phyloP scores from a whole-genome alignment of 306 rosid species.

The Canavalia gladiata region DNA sequence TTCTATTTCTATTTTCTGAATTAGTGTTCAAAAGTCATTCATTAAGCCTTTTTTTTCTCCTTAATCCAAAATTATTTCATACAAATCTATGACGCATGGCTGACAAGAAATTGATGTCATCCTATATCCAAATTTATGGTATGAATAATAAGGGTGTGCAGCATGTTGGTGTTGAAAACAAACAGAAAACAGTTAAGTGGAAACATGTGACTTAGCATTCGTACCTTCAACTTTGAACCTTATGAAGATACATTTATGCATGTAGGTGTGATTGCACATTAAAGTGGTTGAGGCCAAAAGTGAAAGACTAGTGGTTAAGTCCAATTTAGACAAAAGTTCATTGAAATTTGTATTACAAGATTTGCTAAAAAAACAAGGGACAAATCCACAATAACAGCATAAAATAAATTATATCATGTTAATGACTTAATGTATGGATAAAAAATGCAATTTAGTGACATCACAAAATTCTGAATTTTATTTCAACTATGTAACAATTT shows the following conservation, averaged over 20 bases:
- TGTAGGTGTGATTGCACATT: constrained; percentile 11
- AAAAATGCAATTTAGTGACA: too few species aligned
- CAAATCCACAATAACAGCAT: too few species aligned
- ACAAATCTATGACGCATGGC: constrained; percentile 41
- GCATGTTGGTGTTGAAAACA: constrained; percentile 11
- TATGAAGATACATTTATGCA: not conserved
- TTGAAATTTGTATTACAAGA: not conserved
- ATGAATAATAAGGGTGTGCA: not conserved
- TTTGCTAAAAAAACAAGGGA: too few species aligned
- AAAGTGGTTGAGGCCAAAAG: constrained; percentile 34
- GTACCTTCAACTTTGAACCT: not conserved
- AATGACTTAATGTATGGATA: not conserved
- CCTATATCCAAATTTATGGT: not conserved
- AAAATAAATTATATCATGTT: not conserved
- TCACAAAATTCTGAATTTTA: too few species aligned
- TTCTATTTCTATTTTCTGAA: too few species aligned
- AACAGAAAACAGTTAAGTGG: not conserved
- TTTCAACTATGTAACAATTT: not conserved
- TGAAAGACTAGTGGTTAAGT: not conserved
- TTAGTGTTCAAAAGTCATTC: not conserved
- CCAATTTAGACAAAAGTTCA: not conserved
- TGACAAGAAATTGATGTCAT: constrained; percentile 39
- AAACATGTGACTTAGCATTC: not conserved
- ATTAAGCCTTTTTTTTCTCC: too few species aligned
- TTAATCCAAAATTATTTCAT: not conserved